Evolutionary conservation across 345 rosid genomes (phyloP).

Genomic region (Durio zibethinus): DNA sequence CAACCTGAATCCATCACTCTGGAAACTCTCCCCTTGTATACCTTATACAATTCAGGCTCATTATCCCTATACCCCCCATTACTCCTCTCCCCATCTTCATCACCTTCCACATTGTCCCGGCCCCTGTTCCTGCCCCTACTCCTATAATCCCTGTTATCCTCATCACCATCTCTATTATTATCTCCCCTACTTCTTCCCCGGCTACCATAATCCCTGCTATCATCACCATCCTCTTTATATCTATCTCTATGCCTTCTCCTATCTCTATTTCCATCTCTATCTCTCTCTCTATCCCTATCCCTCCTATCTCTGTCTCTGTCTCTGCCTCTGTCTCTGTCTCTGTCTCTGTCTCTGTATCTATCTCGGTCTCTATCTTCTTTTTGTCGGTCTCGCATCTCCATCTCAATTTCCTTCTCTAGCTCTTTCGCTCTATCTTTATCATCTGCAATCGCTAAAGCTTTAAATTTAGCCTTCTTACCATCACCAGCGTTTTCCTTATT

Average conservation of each 20-base stretch:
- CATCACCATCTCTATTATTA: slow-evolving; percentile 23
- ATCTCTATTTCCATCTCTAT: slow-evolving; percentile 24
- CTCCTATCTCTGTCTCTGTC: slow-evolving; percentile 20
- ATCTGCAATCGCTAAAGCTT: slow-evolving; percentile 65
- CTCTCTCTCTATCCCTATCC: slow-evolving; percentile 17
- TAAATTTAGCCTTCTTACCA: slow-evolving; percentile 46
- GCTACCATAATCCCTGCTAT: slow-evolving; percentile 20
- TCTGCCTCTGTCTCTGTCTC: background rate
- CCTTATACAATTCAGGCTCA: slow-evolving; percentile 75
- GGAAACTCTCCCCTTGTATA: slow-evolving; percentile 75
- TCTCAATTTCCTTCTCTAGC: slow-evolving; percentile 55
- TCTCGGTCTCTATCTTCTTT: slow-evolving; percentile 23
- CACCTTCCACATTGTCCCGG: slow-evolving; percentile 21
- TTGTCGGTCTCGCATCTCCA: slow-evolving; percentile 20
- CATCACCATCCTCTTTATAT: slow-evolving; percentile 20
- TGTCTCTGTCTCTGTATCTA: slow-evolving; percentile 17
- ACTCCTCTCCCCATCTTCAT: slow-evolving; percentile 21
- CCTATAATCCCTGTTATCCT: slow-evolving; percentile 22
- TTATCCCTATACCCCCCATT: slow-evolving; percentile 15
- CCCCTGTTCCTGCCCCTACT: slow-evolving; percentile 26
- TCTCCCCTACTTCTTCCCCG: slow-evolving; percentile 31
- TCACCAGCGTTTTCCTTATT: slow-evolving; percentile 30
- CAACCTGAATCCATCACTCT: slow-evolving; percentile 85
- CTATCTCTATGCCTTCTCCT: slow-evolving; percentile 25
- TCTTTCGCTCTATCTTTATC: slow-evolving; percentile 64